A percentile compares a stretch with the other conserved stretches of the same genome.
Evolutionary conservation across 768 basidiomycete species (phyloP).

Genomic region (Pulveroboletus sp.): DNA sequence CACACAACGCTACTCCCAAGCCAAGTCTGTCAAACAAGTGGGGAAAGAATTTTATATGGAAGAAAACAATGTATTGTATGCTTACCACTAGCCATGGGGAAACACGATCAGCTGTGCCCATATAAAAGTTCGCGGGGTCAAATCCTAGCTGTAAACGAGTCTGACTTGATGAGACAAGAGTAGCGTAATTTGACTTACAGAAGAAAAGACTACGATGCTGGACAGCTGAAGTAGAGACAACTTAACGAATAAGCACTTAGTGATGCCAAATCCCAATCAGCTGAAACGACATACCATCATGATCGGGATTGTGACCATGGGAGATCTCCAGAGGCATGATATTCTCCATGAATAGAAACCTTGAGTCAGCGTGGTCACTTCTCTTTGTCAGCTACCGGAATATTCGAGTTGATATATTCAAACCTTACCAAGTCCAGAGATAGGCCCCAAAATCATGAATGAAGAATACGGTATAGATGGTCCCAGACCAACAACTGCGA

Average conservation of each 20-base stretch:
- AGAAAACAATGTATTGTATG: too few relatives aligned
- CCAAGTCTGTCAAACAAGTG: slow-evolving; percentile 16
- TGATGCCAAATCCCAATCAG: not conserved
- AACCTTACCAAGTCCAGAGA: slow-evolving; percentile 21
- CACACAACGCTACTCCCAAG: slow-evolving; percentile 19
- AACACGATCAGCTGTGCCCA: not conserved
- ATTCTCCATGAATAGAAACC: slow-evolving; percentile 25
- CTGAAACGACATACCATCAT: slow-evolving; percentile 13
- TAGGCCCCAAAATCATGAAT: not conserved
- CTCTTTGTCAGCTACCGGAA: not conserved
- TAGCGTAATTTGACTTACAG: not conserved
- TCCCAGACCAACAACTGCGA: not conserved
- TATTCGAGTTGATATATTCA: not conserved
- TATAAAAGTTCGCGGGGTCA: not conserved
- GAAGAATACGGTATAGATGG: not conserved
- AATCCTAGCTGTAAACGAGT: not conserved
- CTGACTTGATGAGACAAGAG: not conserved
- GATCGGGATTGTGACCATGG: slow-evolving; percentile 3
- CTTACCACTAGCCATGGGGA: slow-evolving; percentile 14
- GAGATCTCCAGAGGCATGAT: slow-evolving; percentile 1
- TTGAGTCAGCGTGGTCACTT: slow-evolving; percentile 17
- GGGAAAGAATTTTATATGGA: not conserved
- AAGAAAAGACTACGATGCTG: slow-evolving; percentile 9
- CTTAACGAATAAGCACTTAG: slow-evolving; percentile 2
- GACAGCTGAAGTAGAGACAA: slow-evolving; percentile 21